A percentile compares a stretch with the other conserved stretches of the same genome.
Conservation (phyloP, 2,329 filamentous ascomycete species). For the Ceratocystis alfenasii region DNA sequence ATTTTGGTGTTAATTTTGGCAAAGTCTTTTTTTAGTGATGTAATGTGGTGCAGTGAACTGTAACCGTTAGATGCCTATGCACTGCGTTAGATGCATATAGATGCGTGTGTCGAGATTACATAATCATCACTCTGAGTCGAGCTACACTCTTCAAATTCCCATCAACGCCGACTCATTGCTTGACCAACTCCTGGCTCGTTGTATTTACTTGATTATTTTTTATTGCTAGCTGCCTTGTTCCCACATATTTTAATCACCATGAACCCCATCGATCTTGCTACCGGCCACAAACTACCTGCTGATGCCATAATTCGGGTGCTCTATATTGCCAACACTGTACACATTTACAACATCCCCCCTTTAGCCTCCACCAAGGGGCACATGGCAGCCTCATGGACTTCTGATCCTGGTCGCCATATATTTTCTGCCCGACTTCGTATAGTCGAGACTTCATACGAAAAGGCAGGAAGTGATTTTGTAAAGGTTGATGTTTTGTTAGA, state of each 20-base stretch:
- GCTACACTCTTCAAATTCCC: background rate
- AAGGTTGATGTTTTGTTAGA: constrained; percentile 70
- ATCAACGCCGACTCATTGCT: background rate
- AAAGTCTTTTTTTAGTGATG: no score
- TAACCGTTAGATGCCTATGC: no score
- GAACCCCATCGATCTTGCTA: constrained; percentile 59
- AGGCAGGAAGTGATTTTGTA: constrained; percentile 39
- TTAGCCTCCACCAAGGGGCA: constrained; percentile 68
- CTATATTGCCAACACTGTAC: constrained; percentile 60
- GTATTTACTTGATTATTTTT: background rate
- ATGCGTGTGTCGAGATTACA: no score
- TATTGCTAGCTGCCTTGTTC: background rate
- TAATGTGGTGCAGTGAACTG: no score
- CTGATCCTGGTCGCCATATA: constrained; percentile 58
- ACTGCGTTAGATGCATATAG: no score
- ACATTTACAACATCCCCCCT: constrained; percentile 81
- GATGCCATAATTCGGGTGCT: constrained; percentile 78
- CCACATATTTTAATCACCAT: constrained; percentile 31
- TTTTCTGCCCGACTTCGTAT: constrained; percentile 74
- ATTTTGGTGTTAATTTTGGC: no score
- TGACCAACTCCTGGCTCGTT: background rate
- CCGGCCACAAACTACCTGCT: constrained; percentile 52
- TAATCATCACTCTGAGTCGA: no score
- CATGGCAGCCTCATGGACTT: constrained; percentile 65
- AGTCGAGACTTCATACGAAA: constrained; percentile 56